phyloP scores from a whole-genome alignment of 345 rosid genomes.

The Ceriops decandra region DNA sequence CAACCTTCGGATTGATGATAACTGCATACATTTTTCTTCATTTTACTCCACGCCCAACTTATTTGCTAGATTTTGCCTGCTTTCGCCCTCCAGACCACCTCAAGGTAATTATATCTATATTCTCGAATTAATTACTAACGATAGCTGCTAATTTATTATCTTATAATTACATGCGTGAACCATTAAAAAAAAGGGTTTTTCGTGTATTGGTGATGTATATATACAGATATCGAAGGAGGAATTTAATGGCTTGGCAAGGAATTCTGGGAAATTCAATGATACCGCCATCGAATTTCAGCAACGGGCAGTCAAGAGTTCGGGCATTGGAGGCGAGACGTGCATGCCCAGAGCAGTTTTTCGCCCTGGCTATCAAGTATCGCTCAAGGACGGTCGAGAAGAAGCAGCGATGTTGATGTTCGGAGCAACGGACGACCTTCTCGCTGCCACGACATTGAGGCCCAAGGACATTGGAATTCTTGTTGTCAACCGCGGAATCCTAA shows the following conservation, averaged over 20 bases:
- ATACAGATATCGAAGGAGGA: slow-evolving; percentile 56
- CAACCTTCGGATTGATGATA: slow-evolving; percentile 18
- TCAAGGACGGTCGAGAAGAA: slow-evolving; percentile 61
- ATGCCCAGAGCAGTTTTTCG: slow-evolving; percentile 52
- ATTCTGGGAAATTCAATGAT: slow-evolving; percentile 55
- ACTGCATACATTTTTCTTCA: slow-evolving; percentile 36
- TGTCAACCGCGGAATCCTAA: slow-evolving; percentile 64
- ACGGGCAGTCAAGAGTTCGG: slow-evolving; percentile 44
- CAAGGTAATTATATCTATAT: slow-evolving; percentile 42
- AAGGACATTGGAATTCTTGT: slow-evolving; percentile 54
- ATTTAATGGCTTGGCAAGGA: slow-evolving; percentile 45
- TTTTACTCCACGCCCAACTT: slow-evolving; percentile 41
- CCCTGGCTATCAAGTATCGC: slow-evolving; percentile 33
- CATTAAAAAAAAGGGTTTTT: too few species aligned
- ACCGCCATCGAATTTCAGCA: slow-evolving; percentile 50
- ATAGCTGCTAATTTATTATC: too few species aligned
- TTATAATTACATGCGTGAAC: too few species aligned
- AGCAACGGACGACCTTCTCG: slow-evolving; percentile 55
- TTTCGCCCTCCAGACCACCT: slow-evolving; percentile 58
- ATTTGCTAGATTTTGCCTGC: slow-evolving; percentile 60
- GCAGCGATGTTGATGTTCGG: slow-evolving; percentile 65
- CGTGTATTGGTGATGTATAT: background rate
- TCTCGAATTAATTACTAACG: too few species aligned
- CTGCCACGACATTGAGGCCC: slow-evolving; percentile 43
- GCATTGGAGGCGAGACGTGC: slow-evolving; percentile 68